These are phyloP conservation scores for Lactifluus volemus DNA, from an alignment of 768 basidiomycete species.

Conservation along the genomic window DNA sequence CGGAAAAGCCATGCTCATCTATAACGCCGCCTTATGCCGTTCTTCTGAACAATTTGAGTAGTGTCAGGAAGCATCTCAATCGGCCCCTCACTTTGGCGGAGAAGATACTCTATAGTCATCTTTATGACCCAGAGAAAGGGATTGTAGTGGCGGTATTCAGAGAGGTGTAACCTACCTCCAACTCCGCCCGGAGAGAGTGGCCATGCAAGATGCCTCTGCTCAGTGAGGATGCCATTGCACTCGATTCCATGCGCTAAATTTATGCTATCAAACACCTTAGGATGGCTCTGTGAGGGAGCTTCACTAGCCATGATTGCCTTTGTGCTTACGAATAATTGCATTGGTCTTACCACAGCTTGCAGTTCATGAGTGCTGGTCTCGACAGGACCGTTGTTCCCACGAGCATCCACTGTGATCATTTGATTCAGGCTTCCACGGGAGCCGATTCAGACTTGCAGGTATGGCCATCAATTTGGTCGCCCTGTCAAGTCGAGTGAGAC, in stretches of 20 bases:
- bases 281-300: constrained; percentile 65
- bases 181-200: constrained; percentile 85
- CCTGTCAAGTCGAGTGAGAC: neutral
- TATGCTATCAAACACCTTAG: constrained; percentile 29
- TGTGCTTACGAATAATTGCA: neutral
- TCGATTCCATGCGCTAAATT: neutral
- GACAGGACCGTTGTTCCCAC: constrained; percentile 75
- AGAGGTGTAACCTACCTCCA: constrained; percentile 88
- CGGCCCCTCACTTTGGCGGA: constrained; percentile 90
- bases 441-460: constrained; percentile 83
- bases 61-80: constrained; percentile 58
- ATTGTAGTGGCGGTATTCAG: constrained; percentile 49
- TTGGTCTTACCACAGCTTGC: constrained; percentile 45
- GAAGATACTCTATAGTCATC: constrained; percentile 94
- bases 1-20: constrained; percentile 51
- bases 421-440: constrained; percentile 90
- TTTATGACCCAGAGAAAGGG: constrained; percentile 70
- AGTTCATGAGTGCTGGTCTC: constrained; percentile 97
- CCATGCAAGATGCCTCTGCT: constrained; percentile 93
- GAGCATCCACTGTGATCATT: constrained; percentile 96
- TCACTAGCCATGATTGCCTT: constrained; percentile 21
- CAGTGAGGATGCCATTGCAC: constrained; percentile 47
- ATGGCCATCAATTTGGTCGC: neutral
- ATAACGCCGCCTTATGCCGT: constrained; percentile 81
- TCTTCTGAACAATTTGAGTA: constrained; percentile 60